Base-by-base conservation (phyloP, 495 filamentous ascomycete species). In the Tuber melanosporum region DNA sequence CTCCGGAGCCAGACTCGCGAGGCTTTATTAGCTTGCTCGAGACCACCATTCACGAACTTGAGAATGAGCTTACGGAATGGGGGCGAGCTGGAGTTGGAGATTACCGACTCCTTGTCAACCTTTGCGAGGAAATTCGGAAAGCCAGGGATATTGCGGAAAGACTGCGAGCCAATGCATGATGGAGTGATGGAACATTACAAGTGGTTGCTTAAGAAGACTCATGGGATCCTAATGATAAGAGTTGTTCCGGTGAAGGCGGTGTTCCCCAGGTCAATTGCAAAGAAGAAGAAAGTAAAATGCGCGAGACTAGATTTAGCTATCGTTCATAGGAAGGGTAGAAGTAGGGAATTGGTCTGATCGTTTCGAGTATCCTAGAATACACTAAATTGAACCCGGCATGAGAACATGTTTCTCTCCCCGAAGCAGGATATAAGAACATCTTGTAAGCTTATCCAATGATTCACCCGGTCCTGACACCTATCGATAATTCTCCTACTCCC, bases 121-220 rank as follows among this genome's bases (percentile, higher is more conserved):
- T 74, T 19, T 36, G 70, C 49, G 22, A 77, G n/a, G 69, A 77
- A 17, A 78, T 77, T 44, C 45, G 71, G 36, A 77, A 44, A 52
- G 70, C 73, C 2, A 74, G 36, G 7, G 49, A 71, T 1, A 78
- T 73, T 47, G 47, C 77, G 36, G 36, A 70, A 22, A 70, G 44
- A 43, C 20, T 78, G 15, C 77, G 52, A 9, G 42, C 39, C 32
- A 22, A 46, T 19, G 70, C 70, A 3, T 36, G 49, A 36, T 26
- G 73, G 10, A 45, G 44, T 9, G 39, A 45, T 44, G 42, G 69
- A n/a, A 52, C 46, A 46, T 41, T 17, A 14, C 26, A 66, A 26
- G n/a, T 22, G 41, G 39, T 32, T 19, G 57, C 41, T 6, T 36
- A 42, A 20, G 57, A n/a, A 20, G 49, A 19, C 15, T 22, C 36